Base-by-base conservation (phyloP, 768 basidiomycete genomes). In the Collybia sordida region DNA sequence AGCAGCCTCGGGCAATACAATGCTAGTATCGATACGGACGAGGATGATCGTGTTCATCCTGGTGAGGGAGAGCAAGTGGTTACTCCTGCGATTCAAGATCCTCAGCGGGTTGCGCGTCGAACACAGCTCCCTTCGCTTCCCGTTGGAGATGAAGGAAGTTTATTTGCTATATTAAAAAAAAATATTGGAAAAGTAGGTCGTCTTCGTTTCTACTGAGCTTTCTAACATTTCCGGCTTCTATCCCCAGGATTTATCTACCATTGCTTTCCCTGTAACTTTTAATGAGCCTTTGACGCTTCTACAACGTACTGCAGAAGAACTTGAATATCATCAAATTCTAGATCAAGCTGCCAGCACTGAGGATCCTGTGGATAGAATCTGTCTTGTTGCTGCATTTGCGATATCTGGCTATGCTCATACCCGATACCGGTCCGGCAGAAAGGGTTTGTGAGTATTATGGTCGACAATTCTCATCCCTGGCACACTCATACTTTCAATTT, bases 211-310 rank as follows among this genome's bases (percentile, higher is more conserved):
- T 14, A 14, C 56, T 36, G 22, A 15, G 42, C 27, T 27, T 54
- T 25, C 35, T 45, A 23, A 41, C 31, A 15, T 38, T 31, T 14
- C 31, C 11, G 31, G 25, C 11, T 49, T 47, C 18, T 45, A 17
- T 53, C 22, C 37, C 7, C 49, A 93, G 90, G 91, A 93, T 64
- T 71, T 93, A 7, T 86, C 90, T 12, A 85, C 86, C 27, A 86
- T 93, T 23, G 75, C 87, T 1, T 82, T 94, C 51, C 92, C 92
- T n/a, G 89, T 94, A 2, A 81, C 86, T 2, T 95, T 94, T 71
- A 95, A 95, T 56, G 92, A 95, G 58, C 92, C 92, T 24, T 66
- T 95, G 28, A 89, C 88, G 0, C 73, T 95, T 36, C 74, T 93
- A 8, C 93, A 95, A 65, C 76, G 88, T 54, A 75, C 80, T 25